Percentiles rank a stretch among this genome's conserved stretches.
phyloP scores from a whole-genome alignment of 2,329 filamentous ascomycete species.

The Calycina herbarum region DNA sequence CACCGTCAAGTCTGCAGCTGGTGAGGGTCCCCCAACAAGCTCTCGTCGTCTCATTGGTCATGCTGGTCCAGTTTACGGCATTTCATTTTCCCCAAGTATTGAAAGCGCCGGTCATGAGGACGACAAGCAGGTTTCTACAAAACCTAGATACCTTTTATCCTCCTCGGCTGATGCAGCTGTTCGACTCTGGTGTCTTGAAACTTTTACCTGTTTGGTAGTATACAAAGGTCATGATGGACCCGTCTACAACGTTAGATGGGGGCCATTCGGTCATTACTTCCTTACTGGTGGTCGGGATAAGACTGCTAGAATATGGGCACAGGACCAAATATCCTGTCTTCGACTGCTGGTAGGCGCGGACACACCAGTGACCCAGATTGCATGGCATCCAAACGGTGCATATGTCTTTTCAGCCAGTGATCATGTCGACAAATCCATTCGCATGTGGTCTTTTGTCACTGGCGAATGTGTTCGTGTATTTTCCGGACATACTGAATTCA shows the following conservation, averaged over 20 bases:
- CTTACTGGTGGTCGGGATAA: conserved; percentile 84
- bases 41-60: conserved; percentile 84
- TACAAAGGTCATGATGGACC: conserved; percentile 93
- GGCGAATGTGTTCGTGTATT: conserved; percentile 89
- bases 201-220: conserved; percentile 88
- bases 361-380: conserved; percentile 84
- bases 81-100: conserved; percentile 70
- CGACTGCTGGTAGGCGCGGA: conserved; percentile 91
- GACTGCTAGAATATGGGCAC: conserved; percentile 86
- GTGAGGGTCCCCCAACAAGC: conserved; percentile 65
- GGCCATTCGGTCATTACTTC: conserved; percentile 95
- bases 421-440: conserved; percentile 81
- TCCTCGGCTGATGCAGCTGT: conserved; percentile 85
- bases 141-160: conserved; percentile 78
- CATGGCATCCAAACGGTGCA: conserved; percentile 91
- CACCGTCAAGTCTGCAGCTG: conserved; percentile 58
- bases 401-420: conserved; percentile 93
- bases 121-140: conserved; percentile 44
- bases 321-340: conserved; percentile 86
- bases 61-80: conserved; percentile 81
- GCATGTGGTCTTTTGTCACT: conserved; percentile 94
- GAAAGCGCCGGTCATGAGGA: conserved; percentile 31
- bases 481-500: conserved; percentile 84
- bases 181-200: conserved; percentile 88
- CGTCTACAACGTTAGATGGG: conserved; percentile 85